A percentile compares a stretch with the other conserved stretches of the same genome.
phyloP scores from a whole-genome alignment of 2,329 filamentous ascomycete genomes.

The Stagonosporopsis tanaceti region DNA sequence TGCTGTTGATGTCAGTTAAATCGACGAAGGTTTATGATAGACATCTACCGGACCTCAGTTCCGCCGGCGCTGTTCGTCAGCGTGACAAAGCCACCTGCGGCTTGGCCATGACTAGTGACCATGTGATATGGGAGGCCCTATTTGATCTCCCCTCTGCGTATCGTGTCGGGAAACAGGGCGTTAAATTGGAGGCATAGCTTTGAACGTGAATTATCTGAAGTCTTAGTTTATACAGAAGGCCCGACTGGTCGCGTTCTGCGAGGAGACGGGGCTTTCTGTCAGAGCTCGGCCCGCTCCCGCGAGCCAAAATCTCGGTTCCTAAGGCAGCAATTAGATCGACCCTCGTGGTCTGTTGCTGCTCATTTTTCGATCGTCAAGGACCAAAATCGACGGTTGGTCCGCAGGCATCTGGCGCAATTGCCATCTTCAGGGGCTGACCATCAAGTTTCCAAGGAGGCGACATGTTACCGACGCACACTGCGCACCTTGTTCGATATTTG shows the following conservation, averaged over 20 bases:
- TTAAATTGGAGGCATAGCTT: not conserved
- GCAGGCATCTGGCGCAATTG: no score
- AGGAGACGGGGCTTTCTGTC: constrained; percentile 19
- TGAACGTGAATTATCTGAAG: not conserved
- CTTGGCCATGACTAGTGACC: not conserved
- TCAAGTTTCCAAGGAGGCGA: not conserved
- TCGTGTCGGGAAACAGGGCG: not conserved
- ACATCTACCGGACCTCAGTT: not conserved
- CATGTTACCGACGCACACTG: not conserved
- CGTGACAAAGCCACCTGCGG: not conserved
- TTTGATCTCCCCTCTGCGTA: not conserved
- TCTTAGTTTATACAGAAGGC: constrained; percentile 3
- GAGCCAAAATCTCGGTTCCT: constrained; percentile 21
- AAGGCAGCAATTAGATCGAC: constrained; percentile 16
- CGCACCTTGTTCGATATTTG: not conserved
- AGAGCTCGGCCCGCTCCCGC: constrained; percentile 22
- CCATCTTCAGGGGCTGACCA: not conserved
- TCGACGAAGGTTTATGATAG: constrained; percentile 4
- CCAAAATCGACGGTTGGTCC: not conserved
- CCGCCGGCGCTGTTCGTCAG: constrained; percentile 1
- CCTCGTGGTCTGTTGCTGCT: not conserved
- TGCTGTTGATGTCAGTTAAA: not conserved
- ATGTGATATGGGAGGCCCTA: not conserved
- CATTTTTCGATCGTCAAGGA: not conserved
- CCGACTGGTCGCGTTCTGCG: constrained; percentile 16